phyloP scores from a whole-genome alignment of 352 stramenopile genomes.

The Pythium rhizo-oryzae region DNA sequence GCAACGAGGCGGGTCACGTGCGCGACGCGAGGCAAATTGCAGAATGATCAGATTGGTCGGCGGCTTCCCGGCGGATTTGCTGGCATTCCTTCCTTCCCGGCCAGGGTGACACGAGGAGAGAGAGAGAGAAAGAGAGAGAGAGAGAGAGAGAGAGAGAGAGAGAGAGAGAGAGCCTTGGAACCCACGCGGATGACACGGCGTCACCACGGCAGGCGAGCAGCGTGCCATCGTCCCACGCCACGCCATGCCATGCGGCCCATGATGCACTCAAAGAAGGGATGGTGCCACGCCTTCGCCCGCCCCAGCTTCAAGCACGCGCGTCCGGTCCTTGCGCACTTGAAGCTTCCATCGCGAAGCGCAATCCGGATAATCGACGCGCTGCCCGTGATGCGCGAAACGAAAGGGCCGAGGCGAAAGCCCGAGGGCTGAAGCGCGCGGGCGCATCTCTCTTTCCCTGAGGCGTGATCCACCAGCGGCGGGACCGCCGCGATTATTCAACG shows the following conservation, averaged over 20 bases:
- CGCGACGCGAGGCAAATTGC: conserved; percentile 23
- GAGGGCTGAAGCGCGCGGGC: no score
- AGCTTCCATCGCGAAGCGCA: neutral
- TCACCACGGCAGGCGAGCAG: neutral
- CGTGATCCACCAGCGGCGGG: no score
- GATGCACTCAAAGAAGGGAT: neutral
- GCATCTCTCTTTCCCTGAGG: no score
- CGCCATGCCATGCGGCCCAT: neutral
- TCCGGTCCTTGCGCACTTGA: neutral
- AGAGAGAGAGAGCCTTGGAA: neutral
- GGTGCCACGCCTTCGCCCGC: neutral
- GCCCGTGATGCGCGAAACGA: no score
- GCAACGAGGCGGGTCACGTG: conserved; percentile 18
- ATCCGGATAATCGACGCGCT: neutral
- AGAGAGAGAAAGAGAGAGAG: no score
- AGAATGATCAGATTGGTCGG: conserved; percentile 46
- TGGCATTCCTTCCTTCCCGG: neutral
- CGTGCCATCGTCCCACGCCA: neutral
- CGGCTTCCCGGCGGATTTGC: conserved; percentile 63
- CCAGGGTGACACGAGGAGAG: no score
- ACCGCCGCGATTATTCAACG: no score
- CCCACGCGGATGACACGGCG: neutral
- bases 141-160: no score
- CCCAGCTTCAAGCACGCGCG: neutral
- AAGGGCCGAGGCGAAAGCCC: no score